Conservation (phyloP, 345 rosid species). For the Lepidium africanum region DNA sequence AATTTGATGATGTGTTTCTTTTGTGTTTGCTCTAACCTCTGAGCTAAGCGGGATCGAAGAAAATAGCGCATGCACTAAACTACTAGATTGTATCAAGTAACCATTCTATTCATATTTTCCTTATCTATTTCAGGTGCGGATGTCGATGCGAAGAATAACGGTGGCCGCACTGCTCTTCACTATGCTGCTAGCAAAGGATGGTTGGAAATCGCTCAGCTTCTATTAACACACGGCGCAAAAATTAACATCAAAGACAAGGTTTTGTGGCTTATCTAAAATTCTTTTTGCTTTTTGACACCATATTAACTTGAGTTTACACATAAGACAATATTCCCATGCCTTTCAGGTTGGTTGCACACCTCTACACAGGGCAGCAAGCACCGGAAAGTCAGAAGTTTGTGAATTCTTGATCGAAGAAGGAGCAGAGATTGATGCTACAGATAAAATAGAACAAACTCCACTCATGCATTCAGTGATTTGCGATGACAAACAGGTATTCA, state of each 20-base stretch:
- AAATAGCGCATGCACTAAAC: too few species aligned
- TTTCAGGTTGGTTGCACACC: slow-evolving; percentile 83
- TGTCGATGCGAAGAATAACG: slow-evolving; percentile 64
- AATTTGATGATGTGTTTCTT: background rate
- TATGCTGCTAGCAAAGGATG: slow-evolving; percentile 96
- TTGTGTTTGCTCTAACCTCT: too few species aligned
- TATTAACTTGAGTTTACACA: background rate
- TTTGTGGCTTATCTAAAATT: background rate
- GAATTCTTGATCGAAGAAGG: slow-evolving; percentile 86
- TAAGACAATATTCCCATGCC: background rate
- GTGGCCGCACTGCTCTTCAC: slow-evolving; percentile 88
- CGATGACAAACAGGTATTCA: slow-evolving; percentile 49
- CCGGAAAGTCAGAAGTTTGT: slow-evolving; percentile 64
- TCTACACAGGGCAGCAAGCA: slow-evolving; percentile 86
- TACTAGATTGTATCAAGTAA: too few species aligned
- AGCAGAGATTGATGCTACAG: slow-evolving; percentile 69
- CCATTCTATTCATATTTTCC: too few species aligned
- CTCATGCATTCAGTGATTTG: slow-evolving; percentile 77
- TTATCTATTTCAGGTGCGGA: slow-evolving; percentile 84
- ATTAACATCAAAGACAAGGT: slow-evolving; percentile 70
- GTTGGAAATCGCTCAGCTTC: slow-evolving; percentile 55
- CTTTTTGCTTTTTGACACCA: background rate
- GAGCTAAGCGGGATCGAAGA: too few species aligned
- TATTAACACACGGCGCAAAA: slow-evolving; percentile 60
- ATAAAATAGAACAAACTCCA: slow-evolving; percentile 86